Evolutionary conservation across 2,329 filamentous ascomycete species (phyloP), one percentile per base, ranked within the genome.

Genomic region (Stylonectria norvegica): DNA sequence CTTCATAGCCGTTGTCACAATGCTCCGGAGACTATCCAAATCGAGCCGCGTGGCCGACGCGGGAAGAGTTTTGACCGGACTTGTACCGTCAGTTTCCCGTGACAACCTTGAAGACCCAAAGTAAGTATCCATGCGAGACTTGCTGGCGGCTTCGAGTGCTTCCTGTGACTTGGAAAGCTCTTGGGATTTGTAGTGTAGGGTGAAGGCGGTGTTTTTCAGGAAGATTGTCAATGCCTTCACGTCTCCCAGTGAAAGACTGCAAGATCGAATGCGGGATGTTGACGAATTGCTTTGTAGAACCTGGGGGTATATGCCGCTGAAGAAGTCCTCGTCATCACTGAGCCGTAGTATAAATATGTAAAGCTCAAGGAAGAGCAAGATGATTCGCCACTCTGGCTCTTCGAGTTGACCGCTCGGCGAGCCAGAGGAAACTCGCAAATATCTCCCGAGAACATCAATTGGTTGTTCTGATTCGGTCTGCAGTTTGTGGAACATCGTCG

Each of bases 261-360:
- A 85, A 46, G 67, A 72, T 63, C 72, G 74, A 48, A 75, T 72
- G 38, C 70, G 72, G 36, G 71, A 76, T 40, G 55, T 69, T 17
- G 62, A 67, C 19, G 61, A 68, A 34, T 60, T 64, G 15, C 54
- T 59, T n/a, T 65, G 62, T 15, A 67, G 51, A 20, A 61, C 42
- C 38, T 57, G 51, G 18, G 71, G 68, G 27, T 63, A 67, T 46
- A 77, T 67, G 40, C 75, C 73, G 41, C 80, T 78, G 47, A 95
- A 85, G 59, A 98, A 98, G 55, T 98, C 93, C 51, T 97, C 91
- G 49, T 98, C 93, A 53, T 98, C 93, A 61, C 91, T 95, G 22
- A 97, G 80, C 53, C 93, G 86, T 10, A 97, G 71, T 3, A 96
- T 81, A 60, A 97, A 97, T 2, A 86, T 89, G 60, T 96, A 98